Conservation (phyloP, 2,329 filamentous ascomycete genomes). For the Diaporthe eres region DNA sequence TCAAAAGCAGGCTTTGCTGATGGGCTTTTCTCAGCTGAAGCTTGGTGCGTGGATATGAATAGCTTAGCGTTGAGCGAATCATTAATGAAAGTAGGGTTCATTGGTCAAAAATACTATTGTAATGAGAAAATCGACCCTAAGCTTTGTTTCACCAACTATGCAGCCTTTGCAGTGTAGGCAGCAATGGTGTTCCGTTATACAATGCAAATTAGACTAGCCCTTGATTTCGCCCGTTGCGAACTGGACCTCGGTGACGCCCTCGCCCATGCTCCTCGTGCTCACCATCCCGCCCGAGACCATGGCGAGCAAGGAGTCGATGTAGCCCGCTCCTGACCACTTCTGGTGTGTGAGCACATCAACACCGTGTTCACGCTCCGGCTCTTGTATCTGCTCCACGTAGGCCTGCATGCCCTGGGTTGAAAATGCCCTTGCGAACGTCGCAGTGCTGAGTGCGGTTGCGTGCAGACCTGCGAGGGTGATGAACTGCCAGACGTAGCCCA, state of each 20-base stretch:
- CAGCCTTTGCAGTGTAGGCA: no score
- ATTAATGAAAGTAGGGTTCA: no score
- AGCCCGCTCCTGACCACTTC: slow-evolving; percentile 97
- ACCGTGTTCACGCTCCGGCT: slow-evolving; percentile 91
- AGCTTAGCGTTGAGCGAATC: no score
- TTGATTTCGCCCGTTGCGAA: slow-evolving; percentile 61
- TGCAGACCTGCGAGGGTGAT: slow-evolving; percentile 98
- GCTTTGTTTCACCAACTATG: no score
- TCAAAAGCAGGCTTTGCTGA: no score
- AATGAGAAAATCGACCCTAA: no score
- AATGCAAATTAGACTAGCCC: not conserved
- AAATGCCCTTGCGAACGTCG: slow-evolving; percentile 89
- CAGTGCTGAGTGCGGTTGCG: slow-evolving; percentile 91
- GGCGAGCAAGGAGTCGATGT: slow-evolving; percentile 94
- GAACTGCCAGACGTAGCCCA: slow-evolving; percentile 99
- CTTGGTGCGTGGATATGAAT: no score
- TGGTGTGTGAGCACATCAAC: slow-evolving; percentile 98
- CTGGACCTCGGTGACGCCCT: slow-evolving; percentile 97
- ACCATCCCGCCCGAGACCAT: slow-evolving; percentile 96
- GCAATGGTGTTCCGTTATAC: no score
- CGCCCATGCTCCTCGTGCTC: slow-evolving; percentile 95
- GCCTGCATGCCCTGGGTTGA: slow-evolving; percentile 89
- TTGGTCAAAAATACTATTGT: no score
- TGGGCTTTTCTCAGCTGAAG: no score
- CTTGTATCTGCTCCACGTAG: slow-evolving; percentile 96